Evolutionary conservation across 208 protist genomes (phyloP), one percentile per base, ranked within the genome.

Genomic region (Naegleria lovaniensis): DNA sequence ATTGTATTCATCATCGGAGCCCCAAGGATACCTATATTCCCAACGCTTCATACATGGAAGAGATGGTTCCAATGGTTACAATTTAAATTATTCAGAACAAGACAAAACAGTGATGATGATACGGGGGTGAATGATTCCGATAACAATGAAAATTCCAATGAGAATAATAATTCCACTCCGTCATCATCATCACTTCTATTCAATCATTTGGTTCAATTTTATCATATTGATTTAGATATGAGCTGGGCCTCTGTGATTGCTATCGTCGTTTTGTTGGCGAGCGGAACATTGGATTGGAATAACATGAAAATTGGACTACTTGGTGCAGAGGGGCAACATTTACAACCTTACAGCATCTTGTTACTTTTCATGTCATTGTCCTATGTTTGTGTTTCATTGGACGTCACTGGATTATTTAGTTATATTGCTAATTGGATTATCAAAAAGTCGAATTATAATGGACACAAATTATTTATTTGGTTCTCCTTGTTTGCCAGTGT

Each of bases 291-390:
- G 19, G 19, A 29, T 58, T 58, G 13, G n/a, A 36, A 51, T 58
- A 58, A 40, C 58, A 43, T 88, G 19, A 58, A 33, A 58, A 58
- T 33, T 58, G 85, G 85, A 38, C 13, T 88, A 38, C 3, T 88
- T 58, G 85, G 85, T 16, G n/a, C 7, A 58, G 41, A 25, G 5
- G 29, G 29, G 1, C 67, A 88, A 58, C 9, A 88, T 39, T 58
- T 91, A 38, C 11, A 90, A 43, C 92, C 92, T 16, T 92, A 87
- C 33, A 41, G 29, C 7, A 92, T 92, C 43, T 22, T 92, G 33
- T 51, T 92, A 58, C 40, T 93, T 9, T 92, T 92, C 22, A 91
- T 92, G 88, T 91, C 88, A 22, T 40, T 92, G 7, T 22, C 55
- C 25, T 92, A 90, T 83, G 7, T 92, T 22, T 91, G 88, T 67